Percentiles rank a stretch among this genome's conserved stretches.
Conservation (phyloP, 768 basidiomycete species). For the Mycena galopus region DNA sequence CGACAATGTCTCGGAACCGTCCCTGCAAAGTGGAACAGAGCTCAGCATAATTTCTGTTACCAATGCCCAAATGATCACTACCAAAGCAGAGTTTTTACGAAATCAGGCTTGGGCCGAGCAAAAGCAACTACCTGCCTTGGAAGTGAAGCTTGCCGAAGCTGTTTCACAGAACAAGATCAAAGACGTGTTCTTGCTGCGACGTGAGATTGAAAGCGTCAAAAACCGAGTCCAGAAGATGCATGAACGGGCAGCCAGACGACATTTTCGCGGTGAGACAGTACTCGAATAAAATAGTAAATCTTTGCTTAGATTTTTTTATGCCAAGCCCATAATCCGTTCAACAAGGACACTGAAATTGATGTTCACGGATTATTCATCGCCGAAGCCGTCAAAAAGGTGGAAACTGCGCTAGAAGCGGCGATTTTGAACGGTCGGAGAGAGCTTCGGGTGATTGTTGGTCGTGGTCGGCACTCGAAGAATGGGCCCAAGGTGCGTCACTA, state of each 20-base stretch:
- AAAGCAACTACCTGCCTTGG: conserved; percentile 42
- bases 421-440: conserved; percentile 47
- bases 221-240: conserved; percentile 54
- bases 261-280: conserved; percentile 60
- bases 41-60: conserved; percentile 27
- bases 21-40: conserved; percentile 19
- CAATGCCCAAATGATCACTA: conserved; percentile 18
- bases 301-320: conserved; percentile 9
- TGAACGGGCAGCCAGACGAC: conserved; percentile 59
- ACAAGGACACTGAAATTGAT: conserved; percentile 55
- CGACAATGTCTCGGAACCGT: conserved; percentile 19
- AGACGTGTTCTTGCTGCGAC: conserved; percentile 55
- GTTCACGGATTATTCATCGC: conserved; percentile 62
- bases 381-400: conserved; percentile 61
- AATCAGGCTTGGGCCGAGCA: conserved; percentile 57
- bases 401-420: conserved; percentile 57
- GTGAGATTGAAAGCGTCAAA: conserved; percentile 53
- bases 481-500: conserved; percentile 49
- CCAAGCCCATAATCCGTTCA: conserved; percentile 55
- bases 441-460: conserved; percentile 70
- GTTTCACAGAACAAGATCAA: conserved; percentile 48
- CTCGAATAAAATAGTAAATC: conserved; percentile 2
- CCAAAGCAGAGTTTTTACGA: conserved; percentile 53
- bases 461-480: conserved; percentile 83
- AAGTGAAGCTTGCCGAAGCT: conserved; percentile 46